Evolutionary conservation across 768 basidiomycete genomes (phyloP).

Genomic region (Tricholoma flavovirens): DNA sequence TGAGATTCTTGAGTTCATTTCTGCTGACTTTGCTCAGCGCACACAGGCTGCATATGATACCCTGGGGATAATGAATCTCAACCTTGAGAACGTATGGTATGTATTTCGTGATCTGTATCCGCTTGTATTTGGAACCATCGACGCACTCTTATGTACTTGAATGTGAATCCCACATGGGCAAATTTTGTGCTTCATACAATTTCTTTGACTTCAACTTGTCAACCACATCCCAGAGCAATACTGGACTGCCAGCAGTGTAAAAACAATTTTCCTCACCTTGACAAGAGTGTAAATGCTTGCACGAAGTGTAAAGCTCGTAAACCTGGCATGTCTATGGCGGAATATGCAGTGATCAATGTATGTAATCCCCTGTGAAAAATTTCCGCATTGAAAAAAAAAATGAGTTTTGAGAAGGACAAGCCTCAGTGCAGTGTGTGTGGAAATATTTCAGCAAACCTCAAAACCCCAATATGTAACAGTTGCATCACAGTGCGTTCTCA

Average conservation of each 20-base stretch:
- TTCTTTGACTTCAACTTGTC: not conserved
- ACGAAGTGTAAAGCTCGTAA: not conserved
- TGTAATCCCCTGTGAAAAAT: not conserved
- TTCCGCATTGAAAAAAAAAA: not conserved
- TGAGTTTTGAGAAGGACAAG: constrained; percentile 5
- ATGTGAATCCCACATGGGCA: not conserved
- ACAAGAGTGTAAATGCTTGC: not conserved
- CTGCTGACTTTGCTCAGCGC: constrained; percentile 19
- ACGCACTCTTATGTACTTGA: not conserved
- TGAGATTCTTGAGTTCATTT: constrained; percentile 29
- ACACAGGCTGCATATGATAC: too few relatives aligned
- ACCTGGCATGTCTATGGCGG: not conserved
- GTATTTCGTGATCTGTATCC: too few relatives aligned
- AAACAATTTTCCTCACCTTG: not conserved
- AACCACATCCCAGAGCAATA: not conserved
- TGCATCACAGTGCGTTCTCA: too few relatives aligned
- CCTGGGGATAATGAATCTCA: too few relatives aligned
- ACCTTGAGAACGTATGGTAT: too few relatives aligned
- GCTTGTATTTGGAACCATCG: not conserved
- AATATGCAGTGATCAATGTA: not conserved
- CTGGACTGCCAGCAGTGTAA: not conserved
- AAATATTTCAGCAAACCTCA: not conserved
- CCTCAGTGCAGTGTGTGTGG: constrained; percentile 2
- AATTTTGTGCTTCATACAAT: not conserved
- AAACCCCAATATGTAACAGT: too few relatives aligned